Percentiles rank a stretch among this genome's conserved stretches.
phyloP scores from a whole-genome alignment of 352 stramenopile species.

The Globisporangium lucens region DNA sequence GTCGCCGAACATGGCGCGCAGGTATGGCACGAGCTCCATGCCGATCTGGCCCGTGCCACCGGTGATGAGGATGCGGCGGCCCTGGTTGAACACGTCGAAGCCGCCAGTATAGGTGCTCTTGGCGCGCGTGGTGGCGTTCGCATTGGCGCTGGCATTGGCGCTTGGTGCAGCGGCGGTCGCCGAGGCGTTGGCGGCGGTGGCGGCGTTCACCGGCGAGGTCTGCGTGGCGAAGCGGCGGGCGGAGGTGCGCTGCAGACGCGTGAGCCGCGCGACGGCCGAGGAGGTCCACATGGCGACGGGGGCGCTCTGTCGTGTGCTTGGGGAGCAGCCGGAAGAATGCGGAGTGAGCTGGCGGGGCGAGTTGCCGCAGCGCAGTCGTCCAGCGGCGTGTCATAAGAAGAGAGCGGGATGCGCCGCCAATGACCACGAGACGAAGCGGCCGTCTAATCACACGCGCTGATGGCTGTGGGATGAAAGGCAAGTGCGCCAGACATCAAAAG shows the following conservation, averaged over 20 bases:
- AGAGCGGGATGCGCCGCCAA: constrained; percentile 1
- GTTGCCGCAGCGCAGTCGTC: background rate
- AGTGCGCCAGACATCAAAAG: background rate
- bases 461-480: constrained; percentile 6
- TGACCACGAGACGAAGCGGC: background rate
- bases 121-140: constrained; percentile 15
- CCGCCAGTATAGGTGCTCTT: constrained; percentile 47
- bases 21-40: constrained; percentile 83
- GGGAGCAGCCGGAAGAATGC: background rate
- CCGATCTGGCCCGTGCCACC: constrained; percentile 82
- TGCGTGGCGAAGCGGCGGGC: constrained; percentile 15
- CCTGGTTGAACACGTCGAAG: constrained; percentile 53
- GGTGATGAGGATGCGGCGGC: constrained; percentile 68
- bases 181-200: constrained; percentile 12
- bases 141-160: constrained; percentile 2
- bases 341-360: constrained; percentile 3
- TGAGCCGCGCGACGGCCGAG: constrained; percentile 11
- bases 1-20: constrained; percentile 59
- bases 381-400: constrained; percentile 3
- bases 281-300: constrained; percentile 13
- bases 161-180: constrained; percentile 5
- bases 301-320: background rate
- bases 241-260: constrained; percentile 8
- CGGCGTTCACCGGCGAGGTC: constrained; percentile 11
- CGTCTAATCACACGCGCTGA: constrained; percentile 10